Base-by-base conservation (phyloP, 257 asterid genomes). In the Galeopsis tetrahit region DNA sequence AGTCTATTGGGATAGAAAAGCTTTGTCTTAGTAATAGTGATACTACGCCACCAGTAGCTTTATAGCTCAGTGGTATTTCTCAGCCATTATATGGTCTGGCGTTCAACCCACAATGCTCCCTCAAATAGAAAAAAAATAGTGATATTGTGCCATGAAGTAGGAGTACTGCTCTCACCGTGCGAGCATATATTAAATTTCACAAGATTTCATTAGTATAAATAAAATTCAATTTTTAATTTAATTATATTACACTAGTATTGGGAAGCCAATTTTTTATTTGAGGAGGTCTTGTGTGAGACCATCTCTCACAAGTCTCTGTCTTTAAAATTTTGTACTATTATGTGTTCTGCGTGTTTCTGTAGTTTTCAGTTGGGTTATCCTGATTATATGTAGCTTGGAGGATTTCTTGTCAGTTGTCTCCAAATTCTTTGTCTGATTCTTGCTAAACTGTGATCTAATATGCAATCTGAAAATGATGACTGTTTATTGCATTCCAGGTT, bases 401-500 rank as follows among this genome's bases (percentile, higher is more conserved):
- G 62, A 39, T 57, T 4, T 64, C 7, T 10, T 10, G 68, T 4
- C 72, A 70, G 28, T 21, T 21, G 28, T 21, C 28, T 0, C 28
- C 36, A 38, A 1, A 17, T 76, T 63, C 62, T 28, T 56, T 4
- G 39, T 40, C 14, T 39, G 56, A 7, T 72, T 69, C 38, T 32
- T 69, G 63, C 60, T 81, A 35, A 2, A 13, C 7, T 31, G 39
- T 57, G 65, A 68, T 68, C 56, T 17, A 34, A 70, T 58, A 53
- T 35, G 59, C 15, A n/a, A 33, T 72, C 68, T 53, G 43, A n/a
- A 78, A 59, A 69, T 82, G 55, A 67, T 71, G 55, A 34, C 8
- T 74, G 36, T 68, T 78, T 59, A 3, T 65, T 58, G 43, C 64
- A 43, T 80, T 79, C 44, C 84, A 94, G 99, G 95, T 94, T 69